Evolutionary conservation across 345 rosid genomes (phyloP), one percentile per base, ranked within the genome.

Genomic region (Euphorbia peplus): DNA sequence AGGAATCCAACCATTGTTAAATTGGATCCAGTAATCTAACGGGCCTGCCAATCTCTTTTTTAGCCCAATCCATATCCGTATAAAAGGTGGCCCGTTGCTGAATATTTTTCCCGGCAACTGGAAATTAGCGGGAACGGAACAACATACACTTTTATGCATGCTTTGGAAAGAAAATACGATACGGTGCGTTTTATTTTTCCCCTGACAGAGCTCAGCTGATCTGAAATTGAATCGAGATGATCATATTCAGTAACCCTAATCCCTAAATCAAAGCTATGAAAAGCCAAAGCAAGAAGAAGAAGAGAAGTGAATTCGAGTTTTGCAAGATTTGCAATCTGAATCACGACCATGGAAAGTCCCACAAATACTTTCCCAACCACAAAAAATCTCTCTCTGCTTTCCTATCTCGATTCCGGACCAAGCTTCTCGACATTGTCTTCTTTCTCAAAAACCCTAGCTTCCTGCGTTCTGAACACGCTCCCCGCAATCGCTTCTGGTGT

Each of bases 351-450:
- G 98, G 96, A 12, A 59, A 56, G 44, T 85, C 83, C 73, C 96
- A 86, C 79, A 95, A 87, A 83, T 86, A 86, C 84, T 86, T 83
- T 55, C 88, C 96, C 8, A 88, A 73, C 71, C 98, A 90, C 85
- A 84, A 80, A 60, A 76, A 78, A 15, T 79, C 79, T 7, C 90
- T 90, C 75, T 73, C 93, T 29, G 54, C 68, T 8, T 83, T 78
- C 73, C 88, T 87, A 62, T 66, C 80, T 70, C 89, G 92, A 24
- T 88, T 87, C 85, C 84, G 83, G 21, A 76, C 72, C 69, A 90
- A 86, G 76, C 57, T 88, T 29, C 71, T 76, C 41, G 96, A 86
- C 66, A 71, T 86, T 71, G 85, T 81, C 37, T 87, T 80, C 85
- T 89, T 88, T 79, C 78, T 88, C 74, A 86, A 68, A 62, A 86